These are phyloP conservation scores for Exsudoporus frostii DNA, from an alignment of 768 basidiomycete genomes.

Conservation along the genomic window DNA sequence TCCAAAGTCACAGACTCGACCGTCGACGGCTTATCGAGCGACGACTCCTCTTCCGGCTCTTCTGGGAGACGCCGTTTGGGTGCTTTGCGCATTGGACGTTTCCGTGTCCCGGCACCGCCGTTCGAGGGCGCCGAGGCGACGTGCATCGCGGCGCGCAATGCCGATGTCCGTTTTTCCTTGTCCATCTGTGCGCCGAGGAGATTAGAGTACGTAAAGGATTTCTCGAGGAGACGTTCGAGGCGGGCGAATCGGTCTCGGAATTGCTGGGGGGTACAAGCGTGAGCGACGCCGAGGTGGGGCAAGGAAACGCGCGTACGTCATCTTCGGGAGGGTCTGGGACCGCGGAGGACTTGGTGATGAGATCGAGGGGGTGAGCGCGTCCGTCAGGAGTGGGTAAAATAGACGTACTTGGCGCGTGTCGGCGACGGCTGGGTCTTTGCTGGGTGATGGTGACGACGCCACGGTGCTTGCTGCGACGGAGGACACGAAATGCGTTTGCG, in stretches of 20 bases:
- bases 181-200: conserved; percentile 77
- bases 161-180: conserved; percentile 38
- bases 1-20: background rate
- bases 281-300: background rate
- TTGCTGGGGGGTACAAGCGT: conserved; percentile 36
- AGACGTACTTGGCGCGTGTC: conserved; percentile 20
- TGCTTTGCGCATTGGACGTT: conserved; percentile 11
- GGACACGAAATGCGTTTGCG: conserved; percentile 14
- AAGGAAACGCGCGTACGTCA: conserved; percentile 12
- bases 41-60: background rate
- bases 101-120: conserved; percentile 2
- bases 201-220: conserved; percentile 71
- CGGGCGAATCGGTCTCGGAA: conserved; percentile 47
- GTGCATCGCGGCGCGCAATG: conserved; percentile 28
- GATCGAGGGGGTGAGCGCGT: background rate
- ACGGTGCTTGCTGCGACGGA: conserved; percentile 24
- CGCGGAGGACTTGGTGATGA: conserved; percentile 12
- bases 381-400: background rate
- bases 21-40: conserved; percentile 13
- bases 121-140: conserved; percentile 7
- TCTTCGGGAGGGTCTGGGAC: conserved; percentile 15
- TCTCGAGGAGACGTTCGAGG: conserved; percentile 68
- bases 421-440: conserved; percentile 2
- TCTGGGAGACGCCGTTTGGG: conserved; percentile 12
- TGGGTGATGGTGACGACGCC: conserved; percentile 28